Percentiles rank a stretch among this genome's conserved stretches.
Evolutionary conservation across 257 asterid species (phyloP).

Genomic region (Misopates orontium): DNA sequence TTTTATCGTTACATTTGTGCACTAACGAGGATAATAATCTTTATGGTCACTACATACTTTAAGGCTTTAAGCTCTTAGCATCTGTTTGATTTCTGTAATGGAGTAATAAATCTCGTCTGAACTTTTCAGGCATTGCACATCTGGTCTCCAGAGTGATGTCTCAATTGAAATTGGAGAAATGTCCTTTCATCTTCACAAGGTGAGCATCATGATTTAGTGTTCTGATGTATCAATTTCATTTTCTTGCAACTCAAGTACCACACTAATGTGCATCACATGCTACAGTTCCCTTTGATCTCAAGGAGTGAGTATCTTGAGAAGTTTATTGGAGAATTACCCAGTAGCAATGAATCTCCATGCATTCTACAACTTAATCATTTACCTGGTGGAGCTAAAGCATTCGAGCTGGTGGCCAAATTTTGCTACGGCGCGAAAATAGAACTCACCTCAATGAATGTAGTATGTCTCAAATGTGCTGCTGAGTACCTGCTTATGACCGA

Average conservation of each 20-base stretch:
- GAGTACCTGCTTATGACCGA: slow-evolving; percentile 55
- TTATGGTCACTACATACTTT: too few relatives aligned
- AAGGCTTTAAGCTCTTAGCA: too few relatives aligned
- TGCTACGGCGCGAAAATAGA: slow-evolving; percentile 49
- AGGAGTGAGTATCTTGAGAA: slow-evolving; percentile 43
- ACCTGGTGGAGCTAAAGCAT: slow-evolving; percentile 53
- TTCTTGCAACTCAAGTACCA: not conserved
- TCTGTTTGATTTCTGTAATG: not conserved
- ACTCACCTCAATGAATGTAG: slow-evolving; percentile 40
- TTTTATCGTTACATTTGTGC: not conserved
- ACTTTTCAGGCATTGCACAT: slow-evolving; percentile 50
- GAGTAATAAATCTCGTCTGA: slow-evolving; percentile 6
- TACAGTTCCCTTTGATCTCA: slow-evolving; percentile 53
- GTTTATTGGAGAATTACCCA: slow-evolving; percentile 22
- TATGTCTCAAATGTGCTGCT: slow-evolving; percentile 49
- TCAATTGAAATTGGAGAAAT: slow-evolving; percentile 45
- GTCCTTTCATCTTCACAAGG: slow-evolving; percentile 66
- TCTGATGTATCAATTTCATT: not conserved
- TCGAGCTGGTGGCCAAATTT: slow-evolving; percentile 47
- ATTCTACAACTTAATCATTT: slow-evolving; percentile 37
- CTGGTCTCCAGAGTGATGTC: slow-evolving; percentile 57
- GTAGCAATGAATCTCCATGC: slow-evolving; percentile 6
- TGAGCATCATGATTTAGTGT: not conserved
- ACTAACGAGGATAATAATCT: not conserved
- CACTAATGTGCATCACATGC: not conserved